phyloP scores from a whole-genome alignment of 768 basidiomycete genomes.

The Rhizopogon rudus region DNA sequence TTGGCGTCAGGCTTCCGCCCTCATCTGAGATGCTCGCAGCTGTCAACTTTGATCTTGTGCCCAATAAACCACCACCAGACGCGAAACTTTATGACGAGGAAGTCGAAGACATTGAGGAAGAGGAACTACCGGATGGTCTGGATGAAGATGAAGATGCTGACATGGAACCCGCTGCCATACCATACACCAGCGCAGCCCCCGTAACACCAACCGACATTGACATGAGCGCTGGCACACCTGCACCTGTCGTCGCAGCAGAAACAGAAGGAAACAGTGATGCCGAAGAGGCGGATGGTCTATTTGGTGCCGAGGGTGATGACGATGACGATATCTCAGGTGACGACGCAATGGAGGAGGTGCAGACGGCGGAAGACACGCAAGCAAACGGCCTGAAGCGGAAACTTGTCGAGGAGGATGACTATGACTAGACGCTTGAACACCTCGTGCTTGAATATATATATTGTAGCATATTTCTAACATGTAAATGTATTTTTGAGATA shows the following conservation, averaged over 20 bases:
- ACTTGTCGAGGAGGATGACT: slow-evolving; percentile 83
- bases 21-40: slow-evolving; percentile 65
- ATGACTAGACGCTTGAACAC: slow-evolving; percentile 43
- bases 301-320: slow-evolving; percentile 70
- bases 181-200: slow-evolving; percentile 26
- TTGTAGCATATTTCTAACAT: slow-evolving; percentile 20
- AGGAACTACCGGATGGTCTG: slow-evolving; percentile 35
- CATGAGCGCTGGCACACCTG: slow-evolving; percentile 42
- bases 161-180: slow-evolving; percentile 62
- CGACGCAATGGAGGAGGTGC: slow-evolving; percentile 78
- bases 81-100: slow-evolving; percentile 77
- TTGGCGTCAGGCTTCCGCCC: slow-evolving; percentile 79
- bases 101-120: slow-evolving; percentile 67
- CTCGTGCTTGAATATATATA: slow-evolving; percentile 5
- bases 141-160: slow-evolving; percentile 63
- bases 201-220: slow-evolving; percentile 64
- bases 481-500: slow-evolving; percentile 11
- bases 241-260: slow-evolving; percentile 28
- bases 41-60: slow-evolving; percentile 83
- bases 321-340: slow-evolving; percentile 38
- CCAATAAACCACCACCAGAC: slow-evolving; percentile 78
- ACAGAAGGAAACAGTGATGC: slow-evolving; percentile 66
- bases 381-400: slow-evolving; percentile 71
- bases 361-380: slow-evolving; percentile 42
- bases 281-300: slow-evolving; percentile 75